These are phyloP conservation scores for Chenopodium quinoa DNA, from an alignment of 148 eudicot genomes.

Conservation along the genomic window DNA sequence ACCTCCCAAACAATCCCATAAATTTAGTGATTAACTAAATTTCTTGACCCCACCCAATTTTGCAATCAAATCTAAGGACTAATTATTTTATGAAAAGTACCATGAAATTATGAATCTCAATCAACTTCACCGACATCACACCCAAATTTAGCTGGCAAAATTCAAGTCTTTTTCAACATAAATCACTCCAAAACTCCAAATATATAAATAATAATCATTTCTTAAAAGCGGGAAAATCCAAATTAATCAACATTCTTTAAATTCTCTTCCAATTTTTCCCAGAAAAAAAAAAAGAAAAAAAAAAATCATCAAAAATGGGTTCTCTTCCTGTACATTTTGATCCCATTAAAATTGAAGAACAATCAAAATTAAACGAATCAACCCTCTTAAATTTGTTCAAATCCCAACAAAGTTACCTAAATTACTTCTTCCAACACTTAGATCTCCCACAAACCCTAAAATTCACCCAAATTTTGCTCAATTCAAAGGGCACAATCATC, in stretches of 20 bases:
- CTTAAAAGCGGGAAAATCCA: conserved; percentile 8
- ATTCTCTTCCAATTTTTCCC: neutral
- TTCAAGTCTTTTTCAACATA: neutral
- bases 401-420: conserved; percentile 70
- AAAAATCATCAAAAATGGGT: conserved; percentile 25
- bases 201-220: neutral
- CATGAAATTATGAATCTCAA: neutral
- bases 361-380: conserved; percentile 24
- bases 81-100: neutral
- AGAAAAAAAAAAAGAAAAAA: too few species aligned
- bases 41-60: neutral
- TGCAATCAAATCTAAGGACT: neutral
- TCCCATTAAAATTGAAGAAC: conserved; percentile 16
- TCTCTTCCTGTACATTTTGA: conserved; percentile 23
- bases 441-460: conserved; percentile 63
- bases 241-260: neutral
- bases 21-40: neutral
- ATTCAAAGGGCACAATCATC: conserved; percentile 66
- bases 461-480: conserved; percentile 71
- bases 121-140: neutral
- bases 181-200: neutral
- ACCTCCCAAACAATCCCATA: neutral
- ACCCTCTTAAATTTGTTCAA: conserved; percentile 68
- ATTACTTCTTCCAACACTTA: conserved; percentile 73
- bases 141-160: neutral